phyloP scores from a whole-genome alignment of 257 asterid species.

The Jaltomata sinuosa region DNA sequence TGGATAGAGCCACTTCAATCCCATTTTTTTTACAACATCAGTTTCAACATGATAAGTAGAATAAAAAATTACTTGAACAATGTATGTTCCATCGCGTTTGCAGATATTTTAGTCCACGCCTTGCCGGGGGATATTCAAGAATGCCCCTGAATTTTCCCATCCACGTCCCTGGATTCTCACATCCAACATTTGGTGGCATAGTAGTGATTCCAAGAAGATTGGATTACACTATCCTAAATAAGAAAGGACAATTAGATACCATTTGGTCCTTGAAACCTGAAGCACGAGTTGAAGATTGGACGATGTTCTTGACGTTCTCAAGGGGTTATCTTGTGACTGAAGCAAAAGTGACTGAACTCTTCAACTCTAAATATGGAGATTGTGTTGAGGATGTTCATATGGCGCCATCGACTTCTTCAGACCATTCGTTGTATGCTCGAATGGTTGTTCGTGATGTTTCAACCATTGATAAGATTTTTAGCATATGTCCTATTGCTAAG shows the following conservation, averaged over 20 bases:
- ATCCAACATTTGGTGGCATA: slow-evolving; percentile 6
- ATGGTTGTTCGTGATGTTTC: too few relatives aligned
- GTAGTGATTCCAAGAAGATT: neutral
- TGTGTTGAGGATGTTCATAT: slow-evolving; percentile 4
- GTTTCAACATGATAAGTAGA: neutral
- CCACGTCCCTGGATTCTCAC: slow-evolving; percentile 8
- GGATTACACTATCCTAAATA: neutral
- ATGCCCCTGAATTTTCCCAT: neutral
- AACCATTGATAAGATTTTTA: too few relatives aligned
- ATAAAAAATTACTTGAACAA: slow-evolving; percentile 1
- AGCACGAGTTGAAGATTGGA: slow-evolving; percentile 1
- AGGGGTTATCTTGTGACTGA: slow-evolving; percentile 8
- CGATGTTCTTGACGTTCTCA: slow-evolving; percentile 12
- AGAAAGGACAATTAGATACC: neutral
- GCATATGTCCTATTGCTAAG: too few relatives aligned
- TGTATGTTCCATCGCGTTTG: neutral
- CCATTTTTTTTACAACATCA: neutral
- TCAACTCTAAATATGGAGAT: slow-evolving; percentile 5
- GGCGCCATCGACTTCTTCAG: neutral
- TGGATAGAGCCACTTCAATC: neutral
- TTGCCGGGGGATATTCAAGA: neutral
- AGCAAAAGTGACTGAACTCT: too few relatives aligned
- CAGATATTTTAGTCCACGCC: neutral
- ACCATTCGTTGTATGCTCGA: too few relatives aligned
- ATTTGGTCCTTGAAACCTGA: neutral